Evolutionary conservation across 1,284 basidiomycete genomes (phyloP).

Genomic region (Mycena citricolor): DNA sequence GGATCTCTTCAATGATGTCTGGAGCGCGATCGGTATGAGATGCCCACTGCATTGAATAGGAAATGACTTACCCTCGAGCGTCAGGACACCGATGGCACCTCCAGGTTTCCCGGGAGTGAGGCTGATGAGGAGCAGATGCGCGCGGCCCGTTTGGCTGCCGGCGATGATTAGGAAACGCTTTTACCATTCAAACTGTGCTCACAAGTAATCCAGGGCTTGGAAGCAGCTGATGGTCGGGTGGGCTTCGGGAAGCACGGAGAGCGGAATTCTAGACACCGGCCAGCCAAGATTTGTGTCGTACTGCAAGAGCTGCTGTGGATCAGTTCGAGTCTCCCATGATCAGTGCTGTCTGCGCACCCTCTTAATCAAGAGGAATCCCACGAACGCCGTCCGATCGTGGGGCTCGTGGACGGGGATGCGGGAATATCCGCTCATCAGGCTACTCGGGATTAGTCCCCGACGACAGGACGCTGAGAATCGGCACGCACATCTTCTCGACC

Average conservation of each 20-base stretch:
- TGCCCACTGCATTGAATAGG: too few species aligned
- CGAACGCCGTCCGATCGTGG: constrained; percentile 72
- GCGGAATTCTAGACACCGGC: constrained; percentile 71
- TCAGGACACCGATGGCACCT: constrained; percentile 83
- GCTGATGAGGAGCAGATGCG: constrained; percentile 89
- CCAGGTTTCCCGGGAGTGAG: constrained; percentile 77
- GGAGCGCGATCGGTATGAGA: too few species aligned
- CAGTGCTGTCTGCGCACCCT: constrained; percentile 53
- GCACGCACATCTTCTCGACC: constrained; percentile 69
- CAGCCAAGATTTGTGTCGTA: constrained; percentile 85
- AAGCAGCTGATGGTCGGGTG: constrained; percentile 85
- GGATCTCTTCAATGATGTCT: constrained; percentile 82
- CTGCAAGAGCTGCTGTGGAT: constrained; percentile 76
- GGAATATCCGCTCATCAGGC: constrained; percentile 83
- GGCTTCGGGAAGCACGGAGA: constrained; percentile 88
- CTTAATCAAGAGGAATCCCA: constrained; percentile 89
- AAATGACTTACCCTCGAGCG: constrained; percentile 75
- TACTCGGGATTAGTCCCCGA: constrained; percentile 32
- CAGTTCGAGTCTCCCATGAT: background rate
- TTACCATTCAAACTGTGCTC: constrained; percentile 26
- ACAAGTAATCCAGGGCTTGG: constrained; percentile 85
- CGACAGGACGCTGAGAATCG: too few species aligned
- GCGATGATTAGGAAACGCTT: background rate
- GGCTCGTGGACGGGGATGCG: constrained; percentile 90
- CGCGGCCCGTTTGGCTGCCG: constrained; percentile 89